Conservation (phyloP, 2,329 filamentous ascomycete species). For the Neonectria neomacrospora region DNA sequence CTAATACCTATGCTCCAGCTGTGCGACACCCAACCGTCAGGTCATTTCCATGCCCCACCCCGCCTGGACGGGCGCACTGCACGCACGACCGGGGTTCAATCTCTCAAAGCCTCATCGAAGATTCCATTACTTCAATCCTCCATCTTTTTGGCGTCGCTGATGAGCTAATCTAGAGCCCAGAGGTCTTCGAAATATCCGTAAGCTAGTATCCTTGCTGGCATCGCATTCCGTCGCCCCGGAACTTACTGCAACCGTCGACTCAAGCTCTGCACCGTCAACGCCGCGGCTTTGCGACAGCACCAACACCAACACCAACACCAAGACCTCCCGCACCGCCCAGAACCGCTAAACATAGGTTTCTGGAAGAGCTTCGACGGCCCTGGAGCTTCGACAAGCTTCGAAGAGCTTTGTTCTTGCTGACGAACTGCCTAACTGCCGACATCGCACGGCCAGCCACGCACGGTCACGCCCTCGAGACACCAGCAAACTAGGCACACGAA, state of each 20-base stretch:
- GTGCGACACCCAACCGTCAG: conserved; percentile 16
- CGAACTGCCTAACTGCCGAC: neutral
- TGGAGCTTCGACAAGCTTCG: neutral
- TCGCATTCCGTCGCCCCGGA: conserved; percentile 33
- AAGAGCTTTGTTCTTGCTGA: neutral
- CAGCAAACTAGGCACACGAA: neutral
- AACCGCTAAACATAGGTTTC: neutral
- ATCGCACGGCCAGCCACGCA: neutral
- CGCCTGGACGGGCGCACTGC: neutral
- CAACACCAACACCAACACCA: neutral
- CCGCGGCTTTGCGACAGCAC: conserved; percentile 28
- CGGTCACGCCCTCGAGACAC: neutral
- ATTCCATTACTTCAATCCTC: conserved; percentile 23
- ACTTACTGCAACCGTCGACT: conserved; percentile 40
- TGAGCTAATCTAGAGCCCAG: neutral
- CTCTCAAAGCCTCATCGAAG: conserved; percentile 24
- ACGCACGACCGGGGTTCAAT: conserved; percentile 18
- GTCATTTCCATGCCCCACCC: conserved; percentile 14
- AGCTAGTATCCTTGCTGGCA: neutral
- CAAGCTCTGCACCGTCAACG: conserved; percentile 30
- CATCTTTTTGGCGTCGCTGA: conserved; percentile 16
- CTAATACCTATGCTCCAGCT: neutral
- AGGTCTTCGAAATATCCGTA: conserved; percentile 27
- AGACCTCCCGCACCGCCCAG: conserved; percentile 9
- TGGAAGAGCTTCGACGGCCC: too few species aligned